These are phyloP conservation scores for Umbelopsis sp. DNA, from an alignment of 371 early-diverging fungal genomes.

Conservation along the genomic window DNA sequence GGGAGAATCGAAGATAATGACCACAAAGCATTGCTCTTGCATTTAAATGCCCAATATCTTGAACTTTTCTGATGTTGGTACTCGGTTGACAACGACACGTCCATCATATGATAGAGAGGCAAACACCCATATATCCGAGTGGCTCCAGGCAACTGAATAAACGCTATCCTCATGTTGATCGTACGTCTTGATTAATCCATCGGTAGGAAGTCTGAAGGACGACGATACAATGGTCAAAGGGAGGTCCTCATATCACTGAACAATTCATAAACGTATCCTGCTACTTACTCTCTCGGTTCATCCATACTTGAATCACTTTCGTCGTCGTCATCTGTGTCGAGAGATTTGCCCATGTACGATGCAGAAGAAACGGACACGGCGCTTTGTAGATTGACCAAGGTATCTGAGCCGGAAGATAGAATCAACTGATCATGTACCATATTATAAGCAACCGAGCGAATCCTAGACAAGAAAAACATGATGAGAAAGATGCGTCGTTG, in stretches of 20 bases:
- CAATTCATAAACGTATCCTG: not conserved
- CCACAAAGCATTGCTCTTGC: too few relatives aligned
- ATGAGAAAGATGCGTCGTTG: not conserved
- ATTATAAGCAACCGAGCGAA: conserved; percentile 86
- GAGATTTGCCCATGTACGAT: conserved; percentile 52
- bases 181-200: conserved; percentile 81
- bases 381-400: conserved; percentile 82
- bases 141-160: conserved; percentile 88
- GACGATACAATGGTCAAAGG: conserved; percentile 1
- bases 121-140: conserved; percentile 92
- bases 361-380: conserved; percentile 83
- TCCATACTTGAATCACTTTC: conserved; percentile 21
- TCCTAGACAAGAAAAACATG: conserved; percentile 47
- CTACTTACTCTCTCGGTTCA: conserved; percentile 28
- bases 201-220: conserved; percentile 58
- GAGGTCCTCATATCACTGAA: not conserved
- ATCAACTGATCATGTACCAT: conserved; percentile 89
- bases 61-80: conserved; percentile 88
- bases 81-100: conserved; percentile 84
- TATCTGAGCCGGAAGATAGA: conserved; percentile 83
- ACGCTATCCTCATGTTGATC: conserved; percentile 95
- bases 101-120: conserved; percentile 94
- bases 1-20: too few relatives aligned
- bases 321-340: conserved; percentile 35
- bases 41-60: conserved; percentile 71